Evolutionary conservation across 2,329 filamentous ascomycete species (phyloP).

Genomic region (Cordyceps fumosorosea): DNA sequence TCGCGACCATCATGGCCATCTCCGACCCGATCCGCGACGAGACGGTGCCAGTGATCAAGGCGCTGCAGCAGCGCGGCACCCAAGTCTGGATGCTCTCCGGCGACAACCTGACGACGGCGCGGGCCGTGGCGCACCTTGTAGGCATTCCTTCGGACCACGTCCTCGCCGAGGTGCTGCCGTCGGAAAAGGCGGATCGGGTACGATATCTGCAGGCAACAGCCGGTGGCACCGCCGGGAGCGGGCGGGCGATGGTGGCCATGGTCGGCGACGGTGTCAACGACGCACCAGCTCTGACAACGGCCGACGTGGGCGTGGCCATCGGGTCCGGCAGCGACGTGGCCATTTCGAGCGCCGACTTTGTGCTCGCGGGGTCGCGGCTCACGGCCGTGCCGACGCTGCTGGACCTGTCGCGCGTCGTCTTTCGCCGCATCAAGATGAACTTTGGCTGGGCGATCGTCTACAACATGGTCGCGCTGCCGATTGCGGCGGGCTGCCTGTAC

Average conservation of each 20-base stretch:
- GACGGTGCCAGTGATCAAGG: slow-evolving; percentile 55
- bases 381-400: slow-evolving; percentile 66
- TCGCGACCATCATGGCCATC: slow-evolving; percentile 65
- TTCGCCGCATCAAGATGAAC: slow-evolving; percentile 74
- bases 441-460: slow-evolving; percentile 82
- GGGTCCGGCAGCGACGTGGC: slow-evolving; percentile 80
- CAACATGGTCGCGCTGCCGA: slow-evolving; percentile 69
- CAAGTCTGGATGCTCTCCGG: slow-evolving; percentile 90
- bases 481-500: slow-evolving; percentile 76
- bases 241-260: slow-evolving; percentile 62
- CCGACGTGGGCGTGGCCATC: slow-evolving; percentile 80
- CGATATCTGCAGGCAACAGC: slow-evolving; percentile 52
- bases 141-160: slow-evolving; percentile 70
- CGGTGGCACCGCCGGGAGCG: slow-evolving; percentile 26
- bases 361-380: slow-evolving; percentile 68
- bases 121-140: slow-evolving; percentile 67
- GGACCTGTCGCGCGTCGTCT: slow-evolving; percentile 63
- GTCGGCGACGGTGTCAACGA: slow-evolving; percentile 89
- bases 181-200: slow-evolving; percentile 71
- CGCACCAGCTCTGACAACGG: slow-evolving; percentile 70
- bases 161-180: slow-evolving; percentile 79
- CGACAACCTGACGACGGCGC: slow-evolving; percentile 80
- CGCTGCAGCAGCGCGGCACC: slow-evolving; percentile 58
- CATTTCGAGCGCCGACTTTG: slow-evolving; percentile 73
- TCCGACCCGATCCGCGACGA: slow-evolving; percentile 77